phyloP scores from a whole-genome alignment of 805 yeast species.

The Saturnispora bothae region DNA sequence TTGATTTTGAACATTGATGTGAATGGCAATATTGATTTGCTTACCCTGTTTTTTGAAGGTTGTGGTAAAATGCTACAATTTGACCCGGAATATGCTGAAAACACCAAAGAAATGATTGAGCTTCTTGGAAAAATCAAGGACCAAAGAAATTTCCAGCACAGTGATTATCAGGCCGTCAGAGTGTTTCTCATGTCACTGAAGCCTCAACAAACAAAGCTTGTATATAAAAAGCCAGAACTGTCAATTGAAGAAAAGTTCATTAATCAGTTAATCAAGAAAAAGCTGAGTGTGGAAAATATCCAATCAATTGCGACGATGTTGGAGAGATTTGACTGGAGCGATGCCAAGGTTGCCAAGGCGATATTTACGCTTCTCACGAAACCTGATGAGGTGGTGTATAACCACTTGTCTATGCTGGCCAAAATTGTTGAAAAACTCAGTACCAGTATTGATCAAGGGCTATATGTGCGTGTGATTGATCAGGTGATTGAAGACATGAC shows the following conservation, averaged over 20 bases:
- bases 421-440: slow-evolving; percentile 33
- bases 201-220: slow-evolving; percentile 39
- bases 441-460: slow-evolving; percentile 18
- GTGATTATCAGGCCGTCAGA: slow-evolving; percentile 49
- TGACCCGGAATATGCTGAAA: slow-evolving; percentile 42
- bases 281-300: slow-evolving; percentile 31
- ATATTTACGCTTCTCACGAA: slow-evolving; percentile 37
- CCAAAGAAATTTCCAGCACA: slow-evolving; percentile 38
- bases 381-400: slow-evolving; percentile 54
- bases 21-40: slow-evolving; percentile 55
- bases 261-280: slow-evolving; percentile 39
- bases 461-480: slow-evolving; percentile 38
- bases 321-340: slow-evolving; percentile 37
- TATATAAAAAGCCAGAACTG: slow-evolving; percentile 16
- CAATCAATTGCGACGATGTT: slow-evolving; percentile 29
- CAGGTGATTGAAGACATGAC: slow-evolving; percentile 51
- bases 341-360: slow-evolving; percentile 24
- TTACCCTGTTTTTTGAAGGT: slow-evolving; percentile 61
- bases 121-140: slow-evolving; percentile 41
- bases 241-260: slow-evolving; percentile 41
- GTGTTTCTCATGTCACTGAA: slow-evolving; percentile 43
- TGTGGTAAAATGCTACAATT: slow-evolving; percentile 58
- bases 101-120: slow-evolving; percentile 55
- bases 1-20: slow-evolving; percentile 42
- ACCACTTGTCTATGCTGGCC: slow-evolving; percentile 41